phyloP scores from a whole-genome alignment of 345 rosid genomes.

The Lenwebbia sp. region DNA sequence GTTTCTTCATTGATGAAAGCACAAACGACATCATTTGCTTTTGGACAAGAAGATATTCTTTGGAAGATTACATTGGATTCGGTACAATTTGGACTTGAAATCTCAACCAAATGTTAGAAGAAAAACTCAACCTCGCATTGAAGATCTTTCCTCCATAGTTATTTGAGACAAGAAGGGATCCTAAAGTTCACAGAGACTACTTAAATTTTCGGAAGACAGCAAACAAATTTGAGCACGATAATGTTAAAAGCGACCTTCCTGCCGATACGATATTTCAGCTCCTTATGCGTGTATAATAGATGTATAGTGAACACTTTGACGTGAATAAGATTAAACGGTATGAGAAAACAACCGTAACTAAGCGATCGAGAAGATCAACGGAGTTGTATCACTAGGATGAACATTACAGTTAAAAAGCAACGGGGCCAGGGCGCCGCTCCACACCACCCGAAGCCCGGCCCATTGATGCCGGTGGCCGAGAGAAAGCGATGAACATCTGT shows the following conservation, averaged over 20 bases:
- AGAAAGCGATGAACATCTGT: neutral
- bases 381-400: neutral
- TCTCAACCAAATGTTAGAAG: neutral
- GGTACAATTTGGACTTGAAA: neutral
- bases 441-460: neutral
- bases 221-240: neutral
- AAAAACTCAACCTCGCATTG: neutral
- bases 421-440: fast-evolving
- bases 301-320: neutral
- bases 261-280: neutral
- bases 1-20: neutral
- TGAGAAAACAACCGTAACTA: no score
- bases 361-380: neutral
- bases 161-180: neutral
- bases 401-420: neutral
- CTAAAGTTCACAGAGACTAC: neutral
- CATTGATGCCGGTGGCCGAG: fast-evolving
- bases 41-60: neutral
- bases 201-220: neutral
- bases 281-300: neutral
- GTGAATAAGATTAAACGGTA: neutral
- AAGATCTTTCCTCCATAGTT: neutral
- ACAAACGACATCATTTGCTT: neutral
- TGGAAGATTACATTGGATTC: neutral
- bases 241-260: neutral